These are phyloP conservation scores for Paramecium tetraurelia DNA, from an alignment of 73 alveolate genomes.

Conservation along the genomic window DNA sequence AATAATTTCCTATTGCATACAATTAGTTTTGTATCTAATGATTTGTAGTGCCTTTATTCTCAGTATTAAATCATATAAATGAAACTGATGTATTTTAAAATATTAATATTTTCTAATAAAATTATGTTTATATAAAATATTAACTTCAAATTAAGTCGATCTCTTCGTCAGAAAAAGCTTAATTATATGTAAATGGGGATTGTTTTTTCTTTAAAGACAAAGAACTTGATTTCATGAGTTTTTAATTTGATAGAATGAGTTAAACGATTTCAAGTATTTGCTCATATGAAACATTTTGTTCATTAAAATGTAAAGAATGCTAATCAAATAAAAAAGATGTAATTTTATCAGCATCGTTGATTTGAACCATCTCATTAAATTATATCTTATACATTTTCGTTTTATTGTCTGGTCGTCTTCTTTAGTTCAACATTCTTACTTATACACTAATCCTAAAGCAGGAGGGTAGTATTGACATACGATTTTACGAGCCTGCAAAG, in stretches of 20 bases:
- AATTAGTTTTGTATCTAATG: background rate
- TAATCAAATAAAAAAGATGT: background rate
- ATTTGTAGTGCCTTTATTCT: background rate
- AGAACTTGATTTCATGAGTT: background rate
- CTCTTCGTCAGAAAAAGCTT: background rate
- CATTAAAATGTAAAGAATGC: background rate
- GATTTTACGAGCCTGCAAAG: background rate
- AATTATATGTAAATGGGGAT: conserved; percentile 9
- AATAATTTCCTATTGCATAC: background rate
- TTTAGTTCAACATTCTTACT: background rate
- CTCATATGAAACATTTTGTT: background rate
- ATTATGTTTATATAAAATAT: background rate
- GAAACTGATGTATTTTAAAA: background rate
- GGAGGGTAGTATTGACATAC: conserved; percentile 7
- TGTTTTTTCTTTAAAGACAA: background rate
- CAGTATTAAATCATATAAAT: background rate
- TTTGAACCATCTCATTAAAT: conserved; percentile 38
- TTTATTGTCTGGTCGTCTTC: conserved; percentile 17
- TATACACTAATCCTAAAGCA: background rate
- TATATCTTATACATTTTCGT: conserved; percentile 23
- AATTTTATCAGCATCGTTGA: conserved; percentile 30
- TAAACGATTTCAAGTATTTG: background rate
- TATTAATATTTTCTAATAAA: background rate
- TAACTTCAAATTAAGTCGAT: conserved; percentile 1
- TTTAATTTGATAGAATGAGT: conserved; percentile 6